Percentiles rank a stretch among this genome's conserved stretches.
Evolutionary conservation across 2,329 filamentous ascomycete species (phyloP).

Genomic region (Fusarium decemcellulare): DNA sequence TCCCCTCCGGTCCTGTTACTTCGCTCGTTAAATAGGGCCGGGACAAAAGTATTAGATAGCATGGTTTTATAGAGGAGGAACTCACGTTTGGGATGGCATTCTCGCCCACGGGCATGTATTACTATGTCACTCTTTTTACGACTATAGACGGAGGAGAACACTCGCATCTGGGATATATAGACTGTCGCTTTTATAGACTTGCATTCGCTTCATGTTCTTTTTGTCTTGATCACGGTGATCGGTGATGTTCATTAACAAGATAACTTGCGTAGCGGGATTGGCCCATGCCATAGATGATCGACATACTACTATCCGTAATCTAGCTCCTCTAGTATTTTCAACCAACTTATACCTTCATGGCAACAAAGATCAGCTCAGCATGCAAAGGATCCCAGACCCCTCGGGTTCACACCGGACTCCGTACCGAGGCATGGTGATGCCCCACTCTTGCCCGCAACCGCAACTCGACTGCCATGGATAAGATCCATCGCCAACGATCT

Average conservation of each 20-base stretch:
- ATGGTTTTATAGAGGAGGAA: not conserved
- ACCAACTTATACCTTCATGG: too few relatives aligned
- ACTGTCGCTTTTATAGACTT: not conserved
- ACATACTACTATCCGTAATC: too few relatives aligned
- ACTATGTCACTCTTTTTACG: not conserved
- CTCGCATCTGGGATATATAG: constrained; percentile 6
- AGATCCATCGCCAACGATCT: not conserved
- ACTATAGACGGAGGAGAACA: not conserved
- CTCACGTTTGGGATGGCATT: not conserved
- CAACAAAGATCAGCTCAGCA: not conserved
- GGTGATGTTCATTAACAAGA: too few relatives aligned
- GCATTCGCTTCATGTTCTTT: not conserved
- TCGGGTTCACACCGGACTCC: not conserved
- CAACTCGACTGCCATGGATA: too few relatives aligned
- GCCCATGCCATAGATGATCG: too few relatives aligned
- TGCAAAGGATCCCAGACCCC: not conserved
- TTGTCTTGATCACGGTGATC: too few relatives aligned
- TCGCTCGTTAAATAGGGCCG: not conserved
- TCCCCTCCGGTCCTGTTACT: not conserved
- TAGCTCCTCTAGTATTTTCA: too few relatives aligned
- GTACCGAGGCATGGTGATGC: not conserved
- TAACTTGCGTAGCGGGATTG: too few relatives aligned
- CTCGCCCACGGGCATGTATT: not conserved
- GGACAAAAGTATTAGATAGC: not conserved
- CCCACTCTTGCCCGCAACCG: too few relatives aligned